These are phyloP conservation scores for Globisporangium recalcitrans DNA, from an alignment of 352 stramenopile genomes.

Conservation along the genomic window DNA sequence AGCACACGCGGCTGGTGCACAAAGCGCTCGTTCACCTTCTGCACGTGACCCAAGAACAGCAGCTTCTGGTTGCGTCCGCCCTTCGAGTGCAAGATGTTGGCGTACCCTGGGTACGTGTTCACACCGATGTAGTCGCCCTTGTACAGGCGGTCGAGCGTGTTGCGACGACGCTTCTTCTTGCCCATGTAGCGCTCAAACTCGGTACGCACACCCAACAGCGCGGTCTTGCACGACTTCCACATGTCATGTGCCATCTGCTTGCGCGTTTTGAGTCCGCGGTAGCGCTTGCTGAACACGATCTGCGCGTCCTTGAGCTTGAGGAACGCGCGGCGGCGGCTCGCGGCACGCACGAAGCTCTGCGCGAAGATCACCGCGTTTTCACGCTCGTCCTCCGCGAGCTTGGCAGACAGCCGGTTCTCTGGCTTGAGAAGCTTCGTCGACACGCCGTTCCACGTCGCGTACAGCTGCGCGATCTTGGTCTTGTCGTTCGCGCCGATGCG, in stretches of 20 bases:
- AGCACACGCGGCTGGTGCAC: slow-evolving; percentile 73
- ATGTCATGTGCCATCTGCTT: slow-evolving; percentile 62
- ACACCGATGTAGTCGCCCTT: slow-evolving; percentile 76
- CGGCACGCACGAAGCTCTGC: slow-evolving; percentile 66
- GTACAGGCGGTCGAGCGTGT: slow-evolving; percentile 73
- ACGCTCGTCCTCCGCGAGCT: slow-evolving; percentile 54
- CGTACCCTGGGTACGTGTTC: slow-evolving; percentile 63
- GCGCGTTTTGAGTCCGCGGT: slow-evolving; percentile 66
- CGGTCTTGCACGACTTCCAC: slow-evolving; percentile 68
- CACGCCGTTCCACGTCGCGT: slow-evolving; percentile 53
- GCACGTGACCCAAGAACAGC: slow-evolving; percentile 60
- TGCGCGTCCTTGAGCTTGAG: slow-evolving; percentile 53
- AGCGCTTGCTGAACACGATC: slow-evolving; percentile 74
- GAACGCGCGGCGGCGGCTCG: slow-evolving; percentile 45
- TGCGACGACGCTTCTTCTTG: slow-evolving; percentile 82
- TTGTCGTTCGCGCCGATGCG: slow-evolving; percentile 51
- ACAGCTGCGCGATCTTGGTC: slow-evolving; percentile 43
- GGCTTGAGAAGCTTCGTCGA: slow-evolving; percentile 46
- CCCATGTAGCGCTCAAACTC: slow-evolving; percentile 82
- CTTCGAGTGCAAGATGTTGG: slow-evolving; percentile 53
- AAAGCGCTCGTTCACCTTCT: slow-evolving; percentile 84
- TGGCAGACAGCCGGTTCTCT: slow-evolving; percentile 37
- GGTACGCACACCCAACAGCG: slow-evolving; percentile 68
- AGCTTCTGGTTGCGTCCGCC: slow-evolving; percentile 43
- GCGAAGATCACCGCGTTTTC: slow-evolving; percentile 66